Evolutionary conservation across 805 yeast species (phyloP).

Genomic region (Kazachstania viticola): DNA sequence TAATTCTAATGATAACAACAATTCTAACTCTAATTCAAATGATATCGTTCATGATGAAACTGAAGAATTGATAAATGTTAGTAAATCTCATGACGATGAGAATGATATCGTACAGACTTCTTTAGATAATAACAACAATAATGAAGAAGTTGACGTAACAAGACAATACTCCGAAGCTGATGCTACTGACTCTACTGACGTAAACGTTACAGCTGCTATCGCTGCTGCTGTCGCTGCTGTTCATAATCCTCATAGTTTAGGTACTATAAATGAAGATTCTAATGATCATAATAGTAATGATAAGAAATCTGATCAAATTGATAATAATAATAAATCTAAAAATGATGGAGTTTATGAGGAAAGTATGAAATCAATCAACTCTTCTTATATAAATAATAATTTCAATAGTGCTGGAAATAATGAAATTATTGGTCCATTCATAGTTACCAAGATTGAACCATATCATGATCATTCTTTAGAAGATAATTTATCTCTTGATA

Average conservation of each 20-base stretch:
- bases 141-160: constrained; percentile 3
- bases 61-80: background rate
- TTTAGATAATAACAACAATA: background rate
- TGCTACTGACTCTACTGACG: constrained; percentile 11
- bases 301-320: no score
- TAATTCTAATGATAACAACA: background rate
- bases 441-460: constrained; percentile 26
- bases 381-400: no score
- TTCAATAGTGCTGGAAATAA: background rate
- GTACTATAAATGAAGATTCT: background rate
- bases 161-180: constrained; percentile 9
- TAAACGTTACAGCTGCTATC: constrained; percentile 25
- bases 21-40: background rate
- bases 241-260: constrained; percentile 10
- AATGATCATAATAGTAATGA: background rate
- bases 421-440: constrained; percentile 20
- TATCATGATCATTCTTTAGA: constrained; percentile 27
- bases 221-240: constrained; percentile 28
- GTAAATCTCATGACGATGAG: constrained; percentile 1
- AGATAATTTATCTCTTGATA: constrained; percentile 20
- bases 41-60: background rate
- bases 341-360: background rate
- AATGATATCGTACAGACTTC: background rate
- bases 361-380: background rate
- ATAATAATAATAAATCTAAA: background rate